A percentile compares a stretch with the other conserved stretches of the same genome.
Evolutionary conservation across 257 asterid genomes (phyloP).

Genomic region (Solanum bulbocastanum): DNA sequence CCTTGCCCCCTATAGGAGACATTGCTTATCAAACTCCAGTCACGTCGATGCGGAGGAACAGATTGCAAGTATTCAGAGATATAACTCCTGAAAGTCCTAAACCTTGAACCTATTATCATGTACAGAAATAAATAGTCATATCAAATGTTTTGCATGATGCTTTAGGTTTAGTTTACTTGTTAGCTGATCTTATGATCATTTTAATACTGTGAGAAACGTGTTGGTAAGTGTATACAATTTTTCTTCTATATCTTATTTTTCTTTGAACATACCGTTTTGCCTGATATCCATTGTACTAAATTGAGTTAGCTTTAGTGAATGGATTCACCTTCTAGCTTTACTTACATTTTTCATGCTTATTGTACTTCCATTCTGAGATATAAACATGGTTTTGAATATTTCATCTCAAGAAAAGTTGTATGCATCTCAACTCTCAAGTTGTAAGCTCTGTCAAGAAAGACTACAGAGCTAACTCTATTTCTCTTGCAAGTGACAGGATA

Average conservation of each 20-base stretch:
- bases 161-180: background rate
- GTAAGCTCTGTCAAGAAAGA: background rate
- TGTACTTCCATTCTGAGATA: background rate
- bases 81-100: slow-evolving; percentile 33
- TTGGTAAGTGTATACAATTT: background rate
- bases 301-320: background rate
- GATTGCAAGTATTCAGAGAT: slow-evolving; percentile 50
- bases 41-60: slow-evolving; percentile 17
- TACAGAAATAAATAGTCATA: background rate
- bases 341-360: background rate
- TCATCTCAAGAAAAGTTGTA: background rate
- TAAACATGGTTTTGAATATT: background rate
- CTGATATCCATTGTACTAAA: background rate
- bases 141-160: background rate
- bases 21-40: slow-evolving; percentile 1
- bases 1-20: slow-evolving; percentile 1
- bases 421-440: background rate
- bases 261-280: background rate
- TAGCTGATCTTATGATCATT: background rate
- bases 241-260: background rate
- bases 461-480: background rate
- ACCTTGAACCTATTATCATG: background rate
- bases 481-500: background rate
- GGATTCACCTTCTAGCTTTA: background rate
- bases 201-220: background rate